Evolutionary conservation across 495 filamentous ascomycete genomes (phyloP).

Genomic region (Aspergillus diversus): DNA sequence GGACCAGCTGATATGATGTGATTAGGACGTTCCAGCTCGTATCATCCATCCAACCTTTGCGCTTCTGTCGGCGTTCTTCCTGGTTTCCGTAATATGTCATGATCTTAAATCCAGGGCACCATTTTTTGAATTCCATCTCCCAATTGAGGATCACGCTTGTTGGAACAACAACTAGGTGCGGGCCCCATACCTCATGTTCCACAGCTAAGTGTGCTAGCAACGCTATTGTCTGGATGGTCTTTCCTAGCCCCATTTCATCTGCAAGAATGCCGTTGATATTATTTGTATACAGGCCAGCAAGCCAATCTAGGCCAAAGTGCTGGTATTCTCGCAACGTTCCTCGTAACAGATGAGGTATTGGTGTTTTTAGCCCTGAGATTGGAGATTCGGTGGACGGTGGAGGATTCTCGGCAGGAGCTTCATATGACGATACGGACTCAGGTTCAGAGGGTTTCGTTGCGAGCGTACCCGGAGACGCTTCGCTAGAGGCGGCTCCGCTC

Average conservation of each 20-base stretch:
- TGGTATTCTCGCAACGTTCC: conserved; percentile 96
- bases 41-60: conserved; percentile 87
- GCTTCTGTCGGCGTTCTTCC: conserved; percentile 89
- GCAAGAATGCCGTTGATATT: conserved; percentile 97
- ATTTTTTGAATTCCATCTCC: conserved; percentile 99
- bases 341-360: conserved; percentile 84
- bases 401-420: conserved; percentile 44
- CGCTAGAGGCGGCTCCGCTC: conserved; percentile 44
- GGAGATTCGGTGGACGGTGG: conserved; percentile 37
- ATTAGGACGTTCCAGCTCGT: conserved; percentile 96
- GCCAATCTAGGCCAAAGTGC: conserved; percentile 95
- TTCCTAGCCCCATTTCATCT: conserved; percentile 98
- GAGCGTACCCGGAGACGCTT: conserved; percentile 61
- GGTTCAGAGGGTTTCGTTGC: conserved; percentile 70
- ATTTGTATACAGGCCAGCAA: conserved; percentile 88
- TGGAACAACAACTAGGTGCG: conserved; percentile 94
- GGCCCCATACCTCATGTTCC: conserved; percentile 90
- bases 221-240: conserved; percentile 98
- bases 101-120: conserved; percentile 97
- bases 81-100: conserved; percentile 93
- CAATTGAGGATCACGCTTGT: conserved; percentile 99
- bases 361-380: conserved; percentile 61
- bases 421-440: conserved; percentile 66
- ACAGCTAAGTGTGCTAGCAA: conserved; percentile 92
- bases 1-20: conserved; percentile 94